Conservation (phyloP, 2,329 filamentous ascomycete species). For the Alternaria tenuissima region DNA sequence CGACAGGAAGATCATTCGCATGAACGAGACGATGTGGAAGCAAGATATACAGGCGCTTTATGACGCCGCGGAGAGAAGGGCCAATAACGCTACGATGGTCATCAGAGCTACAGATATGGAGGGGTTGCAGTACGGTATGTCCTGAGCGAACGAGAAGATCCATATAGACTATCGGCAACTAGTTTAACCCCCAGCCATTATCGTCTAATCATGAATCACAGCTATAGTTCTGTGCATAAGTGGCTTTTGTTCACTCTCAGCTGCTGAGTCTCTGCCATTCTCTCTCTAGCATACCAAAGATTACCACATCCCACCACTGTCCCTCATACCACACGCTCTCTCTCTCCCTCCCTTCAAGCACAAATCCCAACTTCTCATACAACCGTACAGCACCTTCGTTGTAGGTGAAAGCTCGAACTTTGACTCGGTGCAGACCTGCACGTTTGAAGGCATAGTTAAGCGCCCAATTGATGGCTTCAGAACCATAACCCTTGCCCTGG, state of each 20-base stretch:
- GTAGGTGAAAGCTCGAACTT: conserved; percentile 52
- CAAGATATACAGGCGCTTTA: conserved; percentile 68
- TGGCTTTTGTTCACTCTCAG: background rate
- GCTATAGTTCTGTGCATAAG: too few relatives aligned
- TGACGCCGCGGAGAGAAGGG: conserved; percentile 53
- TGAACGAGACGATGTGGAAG: conserved; percentile 67
- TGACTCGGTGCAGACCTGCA: conserved; percentile 57
- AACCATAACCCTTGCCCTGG: conserved; percentile 56
- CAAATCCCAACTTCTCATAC: conserved; percentile 59
- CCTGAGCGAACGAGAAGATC: background rate
- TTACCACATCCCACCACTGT: conserved; percentile 47
- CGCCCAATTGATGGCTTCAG: conserved; percentile 58
- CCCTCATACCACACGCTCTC: conserved; percentile 57
- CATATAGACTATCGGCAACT: too few relatives aligned
- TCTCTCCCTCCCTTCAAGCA: conserved; percentile 53
- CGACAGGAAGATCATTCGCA: conserved; percentile 68
- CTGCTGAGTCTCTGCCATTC: conserved; percentile 32
- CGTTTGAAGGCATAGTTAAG: conserved; percentile 58
- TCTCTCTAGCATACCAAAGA: conserved; percentile 39
- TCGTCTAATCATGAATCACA: too few relatives aligned
- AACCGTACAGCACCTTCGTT: conserved; percentile 55
- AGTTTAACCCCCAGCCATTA: background rate
- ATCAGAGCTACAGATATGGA: background rate
- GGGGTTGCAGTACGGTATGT: conserved; percentile 2
- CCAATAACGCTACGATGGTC: background rate